Percentiles rank a stretch among this genome's conserved stretches.
Evolutionary conservation across 257 asterid genomes (phyloP).

Genomic region (Solanum gandarillasii): DNA sequence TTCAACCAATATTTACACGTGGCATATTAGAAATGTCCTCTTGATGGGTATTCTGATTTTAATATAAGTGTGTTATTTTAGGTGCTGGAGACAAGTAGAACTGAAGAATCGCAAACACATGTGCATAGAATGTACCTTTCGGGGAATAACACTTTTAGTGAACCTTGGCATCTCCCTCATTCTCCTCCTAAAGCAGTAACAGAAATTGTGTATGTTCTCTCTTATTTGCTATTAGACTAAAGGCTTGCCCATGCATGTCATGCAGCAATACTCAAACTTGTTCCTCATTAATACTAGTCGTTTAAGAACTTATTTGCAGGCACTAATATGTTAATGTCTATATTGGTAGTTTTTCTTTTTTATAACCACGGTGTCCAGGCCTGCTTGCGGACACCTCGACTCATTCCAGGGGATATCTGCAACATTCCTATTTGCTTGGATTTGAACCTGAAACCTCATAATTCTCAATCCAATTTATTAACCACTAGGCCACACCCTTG

Average conservation of each 20-base stretch:
- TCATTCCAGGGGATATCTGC: not conserved
- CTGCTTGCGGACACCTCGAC: not conserved
- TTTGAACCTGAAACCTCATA: not conserved
- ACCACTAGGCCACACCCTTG: not conserved
- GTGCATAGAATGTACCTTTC: conserved; percentile 80
- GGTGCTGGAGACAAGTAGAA: conserved; percentile 85
- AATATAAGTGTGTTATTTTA: conserved; percentile 5
- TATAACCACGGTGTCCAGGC: not conserved
- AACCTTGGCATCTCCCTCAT: conserved; percentile 86
- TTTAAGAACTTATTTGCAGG: not conserved
- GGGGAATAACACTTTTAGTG: conserved; percentile 76
- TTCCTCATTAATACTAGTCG: not conserved
- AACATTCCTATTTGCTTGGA: not conserved
- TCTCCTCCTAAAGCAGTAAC: conserved; percentile 83
- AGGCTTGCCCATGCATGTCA: not conserved
- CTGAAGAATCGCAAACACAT: conserved; percentile 73
- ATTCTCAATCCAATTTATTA: not conserved
- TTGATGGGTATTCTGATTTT: not conserved
- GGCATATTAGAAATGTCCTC: not conserved
- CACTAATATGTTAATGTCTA: not conserved
- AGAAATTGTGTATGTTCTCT: conserved; percentile 66
- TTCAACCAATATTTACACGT: not conserved
- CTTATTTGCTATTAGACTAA: not conserved
- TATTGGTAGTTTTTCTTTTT: not conserved
- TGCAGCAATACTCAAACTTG: not conserved